These are phyloP conservation scores for Gaultheria prostrata DNA, from an alignment of 148 eudicot species.

Conservation along the genomic window DNA sequence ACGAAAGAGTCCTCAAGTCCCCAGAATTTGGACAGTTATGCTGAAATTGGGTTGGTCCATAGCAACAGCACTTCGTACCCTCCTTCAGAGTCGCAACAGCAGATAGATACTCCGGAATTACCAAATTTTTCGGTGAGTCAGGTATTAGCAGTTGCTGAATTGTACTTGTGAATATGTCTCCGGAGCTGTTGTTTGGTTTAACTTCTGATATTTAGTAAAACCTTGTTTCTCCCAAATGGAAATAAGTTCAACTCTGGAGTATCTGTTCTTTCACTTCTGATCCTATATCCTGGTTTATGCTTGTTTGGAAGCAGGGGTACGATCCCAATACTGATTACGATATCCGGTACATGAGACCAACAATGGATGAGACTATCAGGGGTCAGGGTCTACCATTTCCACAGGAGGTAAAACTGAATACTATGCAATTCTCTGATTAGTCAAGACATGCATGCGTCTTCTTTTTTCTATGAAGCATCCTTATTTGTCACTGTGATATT, in stretches of 20 bases:
- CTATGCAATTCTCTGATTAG: not conserved
- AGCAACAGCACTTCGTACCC: conserved; percentile 42
- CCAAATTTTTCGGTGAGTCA: conserved; percentile 69
- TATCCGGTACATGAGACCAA: conserved; percentile 63
- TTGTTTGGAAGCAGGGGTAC: conserved; percentile 51
- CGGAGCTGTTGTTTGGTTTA: not conserved
- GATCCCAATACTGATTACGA: conserved; percentile 71
- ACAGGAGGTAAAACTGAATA: conserved; percentile 62
- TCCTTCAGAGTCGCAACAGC: conserved; percentile 56
- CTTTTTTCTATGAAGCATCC: not conserved
- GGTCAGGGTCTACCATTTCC: conserved; percentile 54
- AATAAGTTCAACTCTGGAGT: not conserved
- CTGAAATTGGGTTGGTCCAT: conserved; percentile 51
- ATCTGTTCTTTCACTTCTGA: conserved; percentile 6
- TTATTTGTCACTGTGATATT: conserved; percentile 1
- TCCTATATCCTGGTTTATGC: not conserved
- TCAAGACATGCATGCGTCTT: not conserved
- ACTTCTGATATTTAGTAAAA: not conserved
- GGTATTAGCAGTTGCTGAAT: not conserved
- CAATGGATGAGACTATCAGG: conserved; percentile 62
- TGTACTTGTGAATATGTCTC: not conserved
- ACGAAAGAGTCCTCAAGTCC: conserved; percentile 39
- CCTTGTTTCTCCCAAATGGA: not conserved
- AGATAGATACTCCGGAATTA: conserved; percentile 47
- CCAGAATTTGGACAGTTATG: conserved; percentile 42